Evolutionary conservation across 139 green algal species (phyloP), one percentile per base, ranked within the genome.

Genomic region (Asterochloris erici): DNA sequence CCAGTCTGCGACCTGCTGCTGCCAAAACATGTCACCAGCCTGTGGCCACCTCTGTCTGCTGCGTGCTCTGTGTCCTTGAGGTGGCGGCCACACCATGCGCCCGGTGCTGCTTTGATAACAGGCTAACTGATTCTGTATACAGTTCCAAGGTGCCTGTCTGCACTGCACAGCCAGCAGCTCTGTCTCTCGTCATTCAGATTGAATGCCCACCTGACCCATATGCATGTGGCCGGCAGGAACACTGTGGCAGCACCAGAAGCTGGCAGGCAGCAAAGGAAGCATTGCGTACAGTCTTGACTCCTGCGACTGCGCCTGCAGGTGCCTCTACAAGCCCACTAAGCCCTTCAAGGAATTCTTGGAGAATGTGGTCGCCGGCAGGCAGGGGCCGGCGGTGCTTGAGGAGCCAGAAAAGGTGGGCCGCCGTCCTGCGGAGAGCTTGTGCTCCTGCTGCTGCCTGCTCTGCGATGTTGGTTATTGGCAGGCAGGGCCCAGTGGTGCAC

Each of bases 291-390:
- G 12, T 28, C 38, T 28, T 61, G 68, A 14, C 38, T 66, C 28
- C 23, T 69, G 54, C 14, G n/a, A 26, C 2, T 17, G 14, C n/a
- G 14, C 75, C 11, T 64, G 73, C 82, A 85, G 84, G 38, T 85
- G 74, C 69, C 38, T 87, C 60, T 87, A 84, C 23, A 13, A 63
- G 61, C 73, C 80, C 13, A 10, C 60, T 15, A 84, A 87, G 81
- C 84, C 84, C 0, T 86, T 82, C 38, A 15, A 29, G 12, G 81
- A 86, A 14, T 90, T 76, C 64, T 73, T 88, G 62, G 77, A 66
- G 54, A 78, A 78, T 15, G 68, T 90, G 62, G 63, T 81, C 0
- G 68, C 60, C 4, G 86, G 84, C 15, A 66, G 38, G 4, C 38
- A 54, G 38, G 38, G 38, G 38, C 38, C 38, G 38, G 38, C 38